Conservation (phyloP, 768 basidiomycete genomes). For the Kwoniella sp. region DNA sequence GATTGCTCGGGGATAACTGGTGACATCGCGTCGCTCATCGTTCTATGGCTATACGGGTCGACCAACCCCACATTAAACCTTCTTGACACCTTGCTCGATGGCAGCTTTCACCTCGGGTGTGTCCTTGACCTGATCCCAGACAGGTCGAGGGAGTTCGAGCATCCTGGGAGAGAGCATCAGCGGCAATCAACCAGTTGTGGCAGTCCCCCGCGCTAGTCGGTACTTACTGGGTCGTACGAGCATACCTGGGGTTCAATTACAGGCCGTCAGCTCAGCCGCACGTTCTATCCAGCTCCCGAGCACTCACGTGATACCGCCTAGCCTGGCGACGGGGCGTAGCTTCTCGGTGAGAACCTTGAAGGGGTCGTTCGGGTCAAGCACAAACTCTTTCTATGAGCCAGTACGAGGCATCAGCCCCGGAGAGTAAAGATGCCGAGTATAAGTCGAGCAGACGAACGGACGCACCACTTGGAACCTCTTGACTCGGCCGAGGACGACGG, state of each 20-base stretch:
- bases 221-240: conserved; percentile 4
- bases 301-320: conserved; percentile 60
- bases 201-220: no score
- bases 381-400: conserved; percentile 29
- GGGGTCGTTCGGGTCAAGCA: conserved; percentile 34
- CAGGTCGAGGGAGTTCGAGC: conserved; percentile 51
- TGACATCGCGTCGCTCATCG: no score
- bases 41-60: no score
- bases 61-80: no score
- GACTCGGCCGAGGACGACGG: conserved; percentile 47
- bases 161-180: conserved; percentile 7
- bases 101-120: conserved; percentile 25
- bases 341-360: conserved; percentile 39
- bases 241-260: neutral
- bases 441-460: neutral
- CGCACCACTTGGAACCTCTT: conserved; percentile 47
- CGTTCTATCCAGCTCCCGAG: no score
- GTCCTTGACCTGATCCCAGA: conserved; percentile 53
- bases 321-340: conserved; percentile 50
- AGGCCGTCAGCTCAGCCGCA: no score
- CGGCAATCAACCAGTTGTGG: no score
- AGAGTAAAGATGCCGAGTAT: neutral
- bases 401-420: neutral
- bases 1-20: no score
- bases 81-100: conserved; percentile 11